Evolutionary conservation across 2,329 filamentous ascomycete genomes (phyloP).

Genomic region (Simplicillium sp.): DNA sequence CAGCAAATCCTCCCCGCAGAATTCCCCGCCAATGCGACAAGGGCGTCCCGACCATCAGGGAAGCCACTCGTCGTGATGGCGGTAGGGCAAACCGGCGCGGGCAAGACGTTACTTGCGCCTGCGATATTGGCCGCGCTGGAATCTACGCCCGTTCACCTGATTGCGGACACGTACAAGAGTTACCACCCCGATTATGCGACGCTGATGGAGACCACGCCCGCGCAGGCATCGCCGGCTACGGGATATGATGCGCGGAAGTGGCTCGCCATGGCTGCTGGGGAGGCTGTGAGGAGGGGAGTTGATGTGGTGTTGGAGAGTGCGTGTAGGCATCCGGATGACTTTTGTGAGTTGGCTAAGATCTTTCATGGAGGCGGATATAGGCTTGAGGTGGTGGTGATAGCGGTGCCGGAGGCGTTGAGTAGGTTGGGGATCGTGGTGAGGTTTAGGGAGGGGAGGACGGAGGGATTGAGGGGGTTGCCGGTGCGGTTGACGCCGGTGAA

Average conservation of each 20-base stretch:
- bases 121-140: constrained; percentile 22
- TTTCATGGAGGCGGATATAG: constrained; percentile 25
- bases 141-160: constrained; percentile 25
- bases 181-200: constrained; percentile 32
- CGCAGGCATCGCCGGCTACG: constrained; percentile 27
- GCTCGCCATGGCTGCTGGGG: constrained; percentile 28
- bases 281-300: constrained; percentile 18
- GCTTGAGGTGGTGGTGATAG: constrained; percentile 30
- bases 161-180: constrained; percentile 39
- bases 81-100: constrained; percentile 38
- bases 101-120: constrained; percentile 35
- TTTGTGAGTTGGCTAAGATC: constrained; percentile 21
- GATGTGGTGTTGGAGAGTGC: constrained; percentile 35
- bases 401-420: constrained; percentile 30
- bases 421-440: constrained; percentile 31
- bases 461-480: constrained; percentile 24
- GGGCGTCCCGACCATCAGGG: constrained; percentile 1
- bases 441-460: constrained; percentile 24
- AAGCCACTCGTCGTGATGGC: constrained; percentile 30
- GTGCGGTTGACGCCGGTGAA: constrained; percentile 29
- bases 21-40: constrained; percentile 13
- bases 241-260: constrained; percentile 31
- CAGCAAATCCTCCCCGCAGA: constrained; percentile 22
- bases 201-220: constrained; percentile 19
- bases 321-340: constrained; percentile 32